Percentiles rank a stretch among this genome's conserved stretches.
Conservation (phyloP, 495 filamentous ascomycete species). For the Neurospora sp. region DNA sequence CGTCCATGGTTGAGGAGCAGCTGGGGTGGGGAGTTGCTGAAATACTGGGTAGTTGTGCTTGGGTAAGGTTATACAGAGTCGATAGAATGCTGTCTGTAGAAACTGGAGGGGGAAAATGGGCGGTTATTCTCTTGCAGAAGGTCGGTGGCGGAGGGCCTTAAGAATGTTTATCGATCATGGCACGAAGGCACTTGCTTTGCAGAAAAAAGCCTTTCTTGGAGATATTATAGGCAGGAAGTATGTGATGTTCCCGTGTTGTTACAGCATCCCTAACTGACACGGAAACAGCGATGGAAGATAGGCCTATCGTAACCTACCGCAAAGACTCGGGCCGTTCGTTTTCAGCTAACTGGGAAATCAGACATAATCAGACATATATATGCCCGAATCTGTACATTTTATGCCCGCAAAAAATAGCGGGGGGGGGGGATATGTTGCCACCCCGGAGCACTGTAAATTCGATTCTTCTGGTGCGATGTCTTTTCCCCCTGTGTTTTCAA, state of each 20-base stretch:
- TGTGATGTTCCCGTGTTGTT: not conserved
- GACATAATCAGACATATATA: no score
- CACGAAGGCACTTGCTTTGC: not conserved
- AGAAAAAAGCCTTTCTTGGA: no score
- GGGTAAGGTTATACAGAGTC: not conserved
- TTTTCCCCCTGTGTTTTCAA: no score
- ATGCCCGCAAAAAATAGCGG: no score
- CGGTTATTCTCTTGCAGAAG: not conserved
- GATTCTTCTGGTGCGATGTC: no score
- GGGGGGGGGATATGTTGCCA: no score
- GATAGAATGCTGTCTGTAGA: not conserved
- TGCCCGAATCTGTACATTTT: no score
- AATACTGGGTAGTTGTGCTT: not conserved
- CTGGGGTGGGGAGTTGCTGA: not conserved
- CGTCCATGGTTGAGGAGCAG: not conserved
- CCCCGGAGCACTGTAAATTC: no score
- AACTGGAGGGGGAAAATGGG: not conserved
- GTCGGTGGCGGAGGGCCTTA: not conserved
- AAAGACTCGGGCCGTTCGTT: no score
- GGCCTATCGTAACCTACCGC: no score
- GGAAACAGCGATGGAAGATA: not conserved
- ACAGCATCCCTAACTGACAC: not conserved
- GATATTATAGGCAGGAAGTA: not conserved
- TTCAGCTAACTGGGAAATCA: no score
- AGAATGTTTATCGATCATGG: no score